Evolutionary conservation across 2,329 filamentous ascomycete genomes (phyloP).

Genomic region (Curvularia sp.): DNA sequence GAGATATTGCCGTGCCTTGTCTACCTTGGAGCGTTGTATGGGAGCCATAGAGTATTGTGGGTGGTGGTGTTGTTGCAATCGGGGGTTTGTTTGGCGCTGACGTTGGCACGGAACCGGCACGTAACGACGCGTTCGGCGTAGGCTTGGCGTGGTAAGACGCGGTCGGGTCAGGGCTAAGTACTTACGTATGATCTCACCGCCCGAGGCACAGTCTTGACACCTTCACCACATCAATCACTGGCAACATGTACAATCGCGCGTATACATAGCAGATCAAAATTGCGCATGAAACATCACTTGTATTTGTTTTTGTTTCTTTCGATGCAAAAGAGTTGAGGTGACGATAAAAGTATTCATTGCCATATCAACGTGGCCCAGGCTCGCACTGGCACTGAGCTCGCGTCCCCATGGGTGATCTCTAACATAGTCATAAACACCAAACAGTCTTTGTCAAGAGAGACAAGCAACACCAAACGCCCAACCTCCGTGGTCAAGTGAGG

Average conservation of each 20-base stretch:
- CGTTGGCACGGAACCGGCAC: conserved; percentile 27
- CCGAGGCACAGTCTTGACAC: conserved; percentile 5
- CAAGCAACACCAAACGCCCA: conserved; percentile 38
- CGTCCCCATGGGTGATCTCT: conserved; percentile 13
- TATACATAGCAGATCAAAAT: not conserved
- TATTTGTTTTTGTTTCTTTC: too few species aligned
- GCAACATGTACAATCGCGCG: not conserved
- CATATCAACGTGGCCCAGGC: conserved; percentile 33
- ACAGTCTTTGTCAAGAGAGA: conserved; percentile 13
- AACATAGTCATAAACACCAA: conserved; percentile 8
- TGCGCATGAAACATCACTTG: conserved; percentile 5
- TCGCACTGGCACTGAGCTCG: conserved; percentile 40
- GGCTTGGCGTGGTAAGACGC: conserved; percentile 40
- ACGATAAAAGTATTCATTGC: conserved; percentile 31
- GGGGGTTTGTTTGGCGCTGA: conserved; percentile 34
- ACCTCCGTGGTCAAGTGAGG: conserved; percentile 43
- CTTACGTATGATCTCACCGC: conserved; percentile 33
- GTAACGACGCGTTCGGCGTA: conserved; percentile 40
- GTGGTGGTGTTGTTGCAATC: conserved; percentile 21
- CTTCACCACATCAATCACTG: not conserved
- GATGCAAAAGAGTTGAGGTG: conserved; percentile 2
- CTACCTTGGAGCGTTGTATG: conserved; percentile 51
- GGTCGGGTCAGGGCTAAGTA: conserved; percentile 22
- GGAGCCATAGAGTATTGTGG: conserved; percentile 50
- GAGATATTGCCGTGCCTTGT: conserved; percentile 60